These are phyloP conservation scores for Neoascochyta sp. DNA, from an alignment of 2,329 filamentous ascomycete species.

Conservation along the genomic window DNA sequence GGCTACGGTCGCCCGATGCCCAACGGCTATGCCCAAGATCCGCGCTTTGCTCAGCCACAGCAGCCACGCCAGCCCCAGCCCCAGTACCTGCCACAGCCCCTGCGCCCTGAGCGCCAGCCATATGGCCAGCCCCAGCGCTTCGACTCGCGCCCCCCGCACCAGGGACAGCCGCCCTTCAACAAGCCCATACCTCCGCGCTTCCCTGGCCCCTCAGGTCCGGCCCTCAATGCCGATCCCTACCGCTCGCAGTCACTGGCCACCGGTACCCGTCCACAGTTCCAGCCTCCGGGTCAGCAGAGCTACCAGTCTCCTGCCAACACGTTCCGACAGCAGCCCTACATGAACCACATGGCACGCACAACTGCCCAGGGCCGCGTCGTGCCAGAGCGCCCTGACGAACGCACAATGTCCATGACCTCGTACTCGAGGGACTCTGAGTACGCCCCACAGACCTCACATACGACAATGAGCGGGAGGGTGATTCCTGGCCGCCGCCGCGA, in stretches of 20 bases:
- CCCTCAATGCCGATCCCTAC: constrained; percentile 79
- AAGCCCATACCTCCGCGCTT: constrained; percentile 58
- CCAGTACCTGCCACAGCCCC: constrained; percentile 58
- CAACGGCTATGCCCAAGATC: constrained; percentile 40
- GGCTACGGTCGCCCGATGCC: constrained; percentile 27
- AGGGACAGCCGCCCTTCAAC: constrained; percentile 48
- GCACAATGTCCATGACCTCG: constrained; percentile 93
- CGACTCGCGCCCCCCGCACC: constrained; percentile 55
- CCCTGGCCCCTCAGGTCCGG: constrained; percentile 55
- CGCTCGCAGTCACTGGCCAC: constrained; percentile 90
- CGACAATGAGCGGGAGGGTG: constrained; percentile 86
- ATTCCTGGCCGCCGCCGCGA: constrained; percentile 74
- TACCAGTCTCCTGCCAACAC: constrained; percentile 63
- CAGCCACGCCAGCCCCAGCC: constrained; percentile 46
- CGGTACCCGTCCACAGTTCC: constrained; percentile 67
- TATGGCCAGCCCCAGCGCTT: constrained; percentile 70
- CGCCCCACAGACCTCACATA: constrained; percentile 61
- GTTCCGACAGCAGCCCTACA: constrained; percentile 75
- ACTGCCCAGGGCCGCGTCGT: constrained; percentile 90
- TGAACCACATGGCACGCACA: constrained; percentile 65
- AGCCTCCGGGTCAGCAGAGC: constrained; percentile 46
- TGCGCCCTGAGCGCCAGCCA: constrained; percentile 62
- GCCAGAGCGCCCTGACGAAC: constrained; percentile 85
- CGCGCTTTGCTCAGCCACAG: constrained; percentile 34
- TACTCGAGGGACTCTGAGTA: constrained; percentile 74